These are phyloP conservation scores for Penicillium herquei DNA, from an alignment of 495 filamentous ascomycete genomes.

Conservation along the genomic window DNA sequence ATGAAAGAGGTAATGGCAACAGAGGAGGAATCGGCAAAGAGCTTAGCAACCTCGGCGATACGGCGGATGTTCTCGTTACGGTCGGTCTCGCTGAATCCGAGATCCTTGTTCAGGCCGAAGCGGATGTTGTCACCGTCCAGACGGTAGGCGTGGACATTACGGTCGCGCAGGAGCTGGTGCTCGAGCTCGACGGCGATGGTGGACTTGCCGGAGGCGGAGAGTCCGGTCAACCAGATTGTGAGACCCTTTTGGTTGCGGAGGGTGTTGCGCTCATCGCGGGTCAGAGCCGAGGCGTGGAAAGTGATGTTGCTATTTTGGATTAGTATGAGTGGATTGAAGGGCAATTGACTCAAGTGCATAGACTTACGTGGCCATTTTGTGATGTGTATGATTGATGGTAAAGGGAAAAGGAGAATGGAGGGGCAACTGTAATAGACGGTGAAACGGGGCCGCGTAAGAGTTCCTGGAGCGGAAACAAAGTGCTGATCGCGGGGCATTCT, in stretches of 20 bases:
- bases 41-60: slow-evolving; percentile 93
- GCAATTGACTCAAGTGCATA: slow-evolving; percentile 3
- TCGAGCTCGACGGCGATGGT: slow-evolving; percentile 95
- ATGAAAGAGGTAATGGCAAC: slow-evolving; percentile 96
- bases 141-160: slow-evolving; percentile 81
- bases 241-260: slow-evolving; percentile 83
- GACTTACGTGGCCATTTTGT: slow-evolving; percentile 48
- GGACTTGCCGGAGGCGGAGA: slow-evolving; percentile 93
- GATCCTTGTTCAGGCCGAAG: slow-evolving; percentile 95
- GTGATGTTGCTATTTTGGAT: slow-evolving; percentile 80
- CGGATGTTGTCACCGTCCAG: slow-evolving; percentile 98
- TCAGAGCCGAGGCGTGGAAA: slow-evolving; percentile 89
- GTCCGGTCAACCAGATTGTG: slow-evolving; percentile 96
- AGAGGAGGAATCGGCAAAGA: slow-evolving; percentile 87
- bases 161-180: slow-evolving; percentile 76
- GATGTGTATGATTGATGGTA: slow-evolving; percentile 18
- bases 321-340: slow-evolving; percentile 2
- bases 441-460: slow-evolving; percentile 14
- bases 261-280: slow-evolving; percentile 75
- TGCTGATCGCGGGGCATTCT: slow-evolving; percentile 19
- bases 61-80: slow-evolving; percentile 96
- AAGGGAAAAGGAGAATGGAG: slow-evolving; percentile 6
- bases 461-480: slow-evolving; percentile 16
- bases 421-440: slow-evolving; percentile 5
- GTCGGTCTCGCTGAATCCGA: slow-evolving; percentile 90